These are phyloP conservation scores for Pisolithus sp. DNA, from an alignment of 768 basidiomycete genomes.

Conservation along the genomic window DNA sequence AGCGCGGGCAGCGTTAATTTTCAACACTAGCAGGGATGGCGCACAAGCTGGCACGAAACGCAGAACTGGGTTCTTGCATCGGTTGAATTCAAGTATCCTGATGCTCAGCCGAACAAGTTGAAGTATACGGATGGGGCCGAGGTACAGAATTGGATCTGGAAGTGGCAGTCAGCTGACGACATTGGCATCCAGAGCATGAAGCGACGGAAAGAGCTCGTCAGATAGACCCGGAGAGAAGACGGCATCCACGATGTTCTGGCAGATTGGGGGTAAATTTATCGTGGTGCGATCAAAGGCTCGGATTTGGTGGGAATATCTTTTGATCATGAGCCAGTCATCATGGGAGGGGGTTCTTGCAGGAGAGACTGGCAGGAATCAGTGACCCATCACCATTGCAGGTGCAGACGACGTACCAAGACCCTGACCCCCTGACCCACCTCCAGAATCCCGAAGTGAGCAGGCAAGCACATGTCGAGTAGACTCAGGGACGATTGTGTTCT, in stretches of 20 bases:
- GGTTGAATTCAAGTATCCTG: no score
- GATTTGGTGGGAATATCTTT: conserved; percentile 22
- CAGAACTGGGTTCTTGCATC: no score
- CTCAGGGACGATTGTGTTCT: conserved; percentile 22
- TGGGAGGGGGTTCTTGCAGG: conserved; percentile 12
- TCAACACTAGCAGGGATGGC: conserved; percentile 1
- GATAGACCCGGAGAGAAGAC: conserved; percentile 17
- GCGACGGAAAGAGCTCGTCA: conserved; percentile 17
- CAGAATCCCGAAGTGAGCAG: conserved; percentile 18
- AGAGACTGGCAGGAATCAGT: conserved; percentile 7
- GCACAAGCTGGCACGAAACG: no score
- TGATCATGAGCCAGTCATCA: conserved; percentile 17
- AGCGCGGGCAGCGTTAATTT: conserved; percentile 13
- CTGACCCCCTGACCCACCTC: conserved; percentile 6
- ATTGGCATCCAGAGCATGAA: conserved; percentile 17
- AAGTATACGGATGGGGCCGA: conserved; percentile 1
- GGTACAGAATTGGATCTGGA: conserved; percentile 9
- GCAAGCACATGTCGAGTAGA: conserved; percentile 24
- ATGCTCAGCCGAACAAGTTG: no score
- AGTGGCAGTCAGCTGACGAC: conserved; percentile 19
- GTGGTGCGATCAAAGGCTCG: conserved; percentile 16
- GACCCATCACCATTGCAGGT: neutral
- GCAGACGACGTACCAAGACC: conserved; percentile 11
- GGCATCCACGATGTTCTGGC: conserved; percentile 14
- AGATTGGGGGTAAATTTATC: conserved; percentile 17